Conservation (phyloP, 805 yeast species). For the Schwanniomyces sp. region DNA sequence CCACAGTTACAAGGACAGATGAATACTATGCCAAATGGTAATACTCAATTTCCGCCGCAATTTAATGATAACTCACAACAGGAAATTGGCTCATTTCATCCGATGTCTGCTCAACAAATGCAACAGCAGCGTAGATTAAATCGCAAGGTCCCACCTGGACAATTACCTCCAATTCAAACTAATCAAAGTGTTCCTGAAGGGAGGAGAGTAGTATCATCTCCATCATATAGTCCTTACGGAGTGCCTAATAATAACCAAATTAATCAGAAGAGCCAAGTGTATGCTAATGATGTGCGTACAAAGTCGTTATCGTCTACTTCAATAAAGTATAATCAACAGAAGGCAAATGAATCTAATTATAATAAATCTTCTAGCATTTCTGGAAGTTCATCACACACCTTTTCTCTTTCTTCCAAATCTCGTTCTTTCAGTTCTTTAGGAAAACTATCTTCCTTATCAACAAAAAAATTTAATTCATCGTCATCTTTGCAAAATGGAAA, state of each 20-base stretch:
- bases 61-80: conserved; percentile 1
- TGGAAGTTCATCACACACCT: conserved; percentile 25
- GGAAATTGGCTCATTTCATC: conserved; percentile 4
- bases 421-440: conserved; percentile 42
- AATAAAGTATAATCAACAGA: conserved; percentile 5
- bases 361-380: conserved; percentile 15
- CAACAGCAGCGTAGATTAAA: conserved; percentile 8
- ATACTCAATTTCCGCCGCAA: conserved; percentile 1
- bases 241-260: conserved; percentile 6
- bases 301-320: conserved; percentile 29
- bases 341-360: conserved; percentile 8
- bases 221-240: conserved; percentile 16
- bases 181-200: conserved; percentile 12
- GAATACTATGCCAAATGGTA: neutral
- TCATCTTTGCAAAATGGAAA: conserved; percentile 26
- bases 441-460: conserved; percentile 40
- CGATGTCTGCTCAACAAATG: conserved; percentile 10
- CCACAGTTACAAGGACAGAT: neutral
- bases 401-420: conserved; percentile 39
- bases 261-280: neutral
- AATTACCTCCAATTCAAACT: conserved; percentile 14
- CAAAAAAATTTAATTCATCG: conserved; percentile 38
- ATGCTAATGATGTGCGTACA: conserved; percentile 18
- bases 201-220: conserved; percentile 32
- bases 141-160: conserved; percentile 17